phyloP scores from a whole-genome alignment of 2,329 filamentous ascomycete genomes.

The Trichophyton verrucosum region DNA sequence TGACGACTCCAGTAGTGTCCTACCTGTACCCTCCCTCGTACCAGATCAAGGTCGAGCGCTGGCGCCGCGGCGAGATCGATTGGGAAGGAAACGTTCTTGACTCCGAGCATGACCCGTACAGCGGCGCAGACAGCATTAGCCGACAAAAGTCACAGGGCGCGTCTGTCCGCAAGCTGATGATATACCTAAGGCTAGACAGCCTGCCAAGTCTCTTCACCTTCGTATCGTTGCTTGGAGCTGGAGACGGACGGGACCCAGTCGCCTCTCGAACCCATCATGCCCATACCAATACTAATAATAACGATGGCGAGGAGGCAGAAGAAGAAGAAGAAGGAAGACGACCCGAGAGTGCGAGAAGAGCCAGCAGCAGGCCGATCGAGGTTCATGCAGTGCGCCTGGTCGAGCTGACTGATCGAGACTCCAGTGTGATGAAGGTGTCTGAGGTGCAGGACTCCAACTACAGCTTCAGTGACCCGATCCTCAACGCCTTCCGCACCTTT shows the following conservation, averaged over 20 bases:
- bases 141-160: constrained; percentile 39
- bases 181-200: constrained; percentile 75
- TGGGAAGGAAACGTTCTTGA: constrained; percentile 57
- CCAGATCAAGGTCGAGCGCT: constrained; percentile 58
- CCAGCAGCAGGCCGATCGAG: constrained; percentile 40
- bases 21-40: constrained; percentile 67
- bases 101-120: constrained; percentile 31
- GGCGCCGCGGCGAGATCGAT: constrained; percentile 78
- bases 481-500: constrained; percentile 84
- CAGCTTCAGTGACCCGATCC: constrained; percentile 62
- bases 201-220: constrained; percentile 72
- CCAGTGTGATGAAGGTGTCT: constrained; percentile 87
- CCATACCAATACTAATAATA: constrained; percentile 12
- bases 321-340: constrained; percentile 13
- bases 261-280: constrained; percentile 23
- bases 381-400: constrained; percentile 77
- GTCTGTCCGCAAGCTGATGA: constrained; percentile 53
- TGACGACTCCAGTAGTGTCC: constrained; percentile 64
- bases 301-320: constrained; percentile 7
- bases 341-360: constrained; percentile 2
- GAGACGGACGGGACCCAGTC: constrained; percentile 28
- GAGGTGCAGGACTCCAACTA: constrained; percentile 66
- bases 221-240: constrained; percentile 61
- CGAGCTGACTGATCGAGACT: constrained; percentile 82
- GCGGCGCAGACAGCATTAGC: constrained; percentile 25